Percentiles rank a stretch among this genome's conserved stretches.
phyloP scores from a whole-genome alignment of 306 rosid genomes.

The Trifolium dubium region DNA sequence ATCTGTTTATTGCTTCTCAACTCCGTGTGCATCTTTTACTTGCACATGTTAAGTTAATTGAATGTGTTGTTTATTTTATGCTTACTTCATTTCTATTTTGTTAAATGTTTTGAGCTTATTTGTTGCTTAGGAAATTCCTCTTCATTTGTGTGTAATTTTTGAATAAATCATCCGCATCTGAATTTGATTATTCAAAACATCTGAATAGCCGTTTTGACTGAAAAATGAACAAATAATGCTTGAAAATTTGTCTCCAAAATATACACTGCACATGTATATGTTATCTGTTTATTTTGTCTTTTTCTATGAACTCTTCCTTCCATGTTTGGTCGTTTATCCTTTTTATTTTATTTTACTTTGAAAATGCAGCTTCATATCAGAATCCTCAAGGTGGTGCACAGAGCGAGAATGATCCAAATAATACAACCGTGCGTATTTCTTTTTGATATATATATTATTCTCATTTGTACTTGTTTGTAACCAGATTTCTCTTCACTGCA shows the following conservation, averaged over 20 bases:
- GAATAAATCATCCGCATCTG: slow-evolving; percentile 13
- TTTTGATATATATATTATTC: slow-evolving; percentile 33
- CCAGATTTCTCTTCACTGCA: slow-evolving; percentile 40
- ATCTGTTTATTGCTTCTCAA: neutral
- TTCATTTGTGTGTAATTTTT: neutral
- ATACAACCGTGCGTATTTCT: slow-evolving; percentile 87
- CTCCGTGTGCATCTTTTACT: neutral
- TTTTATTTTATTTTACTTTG: slow-evolving; percentile 48
- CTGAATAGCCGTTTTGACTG: neutral
- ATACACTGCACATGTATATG: neutral
- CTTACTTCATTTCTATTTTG: neutral
- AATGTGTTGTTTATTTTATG: neutral
- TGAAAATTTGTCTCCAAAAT: slow-evolving; percentile 1
- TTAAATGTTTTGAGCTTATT: neutral
- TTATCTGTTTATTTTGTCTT: neutral
- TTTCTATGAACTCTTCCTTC: slow-evolving; percentile 13
- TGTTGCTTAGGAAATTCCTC: slow-evolving; percentile 12
- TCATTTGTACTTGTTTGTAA: slow-evolving; percentile 34
- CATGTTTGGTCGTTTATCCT: slow-evolving; percentile 30
- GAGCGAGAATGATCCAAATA: slow-evolving; percentile 93
- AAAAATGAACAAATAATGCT: neutral
- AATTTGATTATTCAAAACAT: neutral
- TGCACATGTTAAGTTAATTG: neutral
- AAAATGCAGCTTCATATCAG: slow-evolving; percentile 88
- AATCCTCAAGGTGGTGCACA: slow-evolving; percentile 85